A percentile compares a stretch with the other conserved stretches of the same genome.
These are phyloP conservation scores for Suillus occidentalis DNA, from an alignment of 768 basidiomycete genomes.

Conservation along the genomic window DNA sequence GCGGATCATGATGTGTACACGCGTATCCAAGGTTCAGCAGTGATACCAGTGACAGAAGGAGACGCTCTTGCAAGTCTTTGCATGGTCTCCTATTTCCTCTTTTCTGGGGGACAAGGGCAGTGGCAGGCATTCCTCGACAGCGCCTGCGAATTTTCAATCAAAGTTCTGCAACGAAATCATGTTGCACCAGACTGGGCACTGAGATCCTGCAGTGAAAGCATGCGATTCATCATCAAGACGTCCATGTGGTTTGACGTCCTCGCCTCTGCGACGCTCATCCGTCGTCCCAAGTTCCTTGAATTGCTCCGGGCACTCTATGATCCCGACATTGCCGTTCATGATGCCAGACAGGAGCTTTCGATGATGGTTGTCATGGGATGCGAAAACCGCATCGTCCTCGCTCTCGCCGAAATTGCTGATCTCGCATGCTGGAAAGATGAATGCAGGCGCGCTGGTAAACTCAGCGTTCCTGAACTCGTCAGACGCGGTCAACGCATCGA, in stretches of 20 bases:
- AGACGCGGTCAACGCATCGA: conserved; percentile 55
- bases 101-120: conserved; percentile 69
- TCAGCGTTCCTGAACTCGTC: conserved; percentile 63
- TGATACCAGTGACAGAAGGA: conserved; percentile 41
- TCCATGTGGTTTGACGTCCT: conserved; percentile 89
- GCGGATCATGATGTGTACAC: conserved; percentile 25
- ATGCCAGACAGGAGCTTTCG: conserved; percentile 43
- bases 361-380: conserved; percentile 90
- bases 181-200: conserved; percentile 47
- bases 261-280: conserved; percentile 64
- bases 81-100: conserved; percentile 74
- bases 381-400: conserved; percentile 77
- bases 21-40: conserved; percentile 26
- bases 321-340: conserved; percentile 16
- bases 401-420: conserved; percentile 69
- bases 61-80: conserved; percentile 81
- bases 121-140: conserved; percentile 70
- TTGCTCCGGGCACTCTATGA: conserved; percentile 60
- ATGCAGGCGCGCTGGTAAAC: conserved; percentile 38
- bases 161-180: conserved; percentile 42
- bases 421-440: conserved; percentile 66
- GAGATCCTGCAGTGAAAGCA: conserved; percentile 45
- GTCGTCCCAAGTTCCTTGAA: conserved; percentile 49
- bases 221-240: conserved; percentile 76
- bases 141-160: conserved; percentile 55